A percentile compares a stretch with the other conserved stretches of the same genome.
Conservation (phyloP, 1,139 yeast species). For the Nadsonia starkeyi-henricii region DNA sequence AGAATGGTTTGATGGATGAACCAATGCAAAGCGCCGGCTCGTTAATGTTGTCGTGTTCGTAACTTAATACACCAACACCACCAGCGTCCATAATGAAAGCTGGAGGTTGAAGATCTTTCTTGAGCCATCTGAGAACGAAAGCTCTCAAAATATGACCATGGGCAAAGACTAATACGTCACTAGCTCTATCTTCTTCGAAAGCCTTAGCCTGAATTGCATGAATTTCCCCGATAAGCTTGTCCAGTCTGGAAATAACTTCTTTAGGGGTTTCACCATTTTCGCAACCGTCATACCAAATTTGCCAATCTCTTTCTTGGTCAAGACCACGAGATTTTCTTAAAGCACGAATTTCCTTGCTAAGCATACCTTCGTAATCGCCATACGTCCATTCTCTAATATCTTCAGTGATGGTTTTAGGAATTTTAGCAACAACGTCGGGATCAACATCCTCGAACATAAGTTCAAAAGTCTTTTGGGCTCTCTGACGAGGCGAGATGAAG, state of each 20-base stretch:
- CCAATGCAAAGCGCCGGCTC: slow-evolving; percentile 77
- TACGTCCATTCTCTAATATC: slow-evolving; percentile 88
- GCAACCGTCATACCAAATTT: slow-evolving; percentile 86
- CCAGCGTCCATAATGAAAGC: slow-evolving; percentile 83
- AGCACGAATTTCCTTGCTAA: slow-evolving; percentile 49
- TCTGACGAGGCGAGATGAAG: slow-evolving; percentile 62
- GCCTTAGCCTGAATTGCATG: slow-evolving; percentile 49
- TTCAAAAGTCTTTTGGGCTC: slow-evolving; percentile 66
- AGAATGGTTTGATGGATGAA: slow-evolving; percentile 35
- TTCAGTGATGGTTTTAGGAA: slow-evolving; percentile 28
- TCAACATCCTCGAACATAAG: slow-evolving; percentile 28
- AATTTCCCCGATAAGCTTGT: slow-evolving; percentile 49
- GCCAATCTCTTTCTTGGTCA: slow-evolving; percentile 37
- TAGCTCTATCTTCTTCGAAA: slow-evolving; percentile 35
- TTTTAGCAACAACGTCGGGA: slow-evolving; percentile 6
- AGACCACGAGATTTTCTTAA: slow-evolving; percentile 51
- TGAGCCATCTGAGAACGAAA: slow-evolving; percentile 80
- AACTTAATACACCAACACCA: slow-evolving; percentile 83
- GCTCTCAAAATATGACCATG: slow-evolving; percentile 90
- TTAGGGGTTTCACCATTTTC: slow-evolving; percentile 68
- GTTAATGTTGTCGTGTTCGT: slow-evolving; percentile 67
- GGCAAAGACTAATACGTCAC: slow-evolving; percentile 73
- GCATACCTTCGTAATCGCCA: slow-evolving; percentile 84
- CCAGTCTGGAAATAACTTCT: slow-evolving; percentile 57
- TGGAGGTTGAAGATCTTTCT: slow-evolving; percentile 51